Evolutionary conservation across 768 basidiomycete species (phyloP), one percentile per base, ranked within the genome.

Genomic region (Termitomyces sp.): DNA sequence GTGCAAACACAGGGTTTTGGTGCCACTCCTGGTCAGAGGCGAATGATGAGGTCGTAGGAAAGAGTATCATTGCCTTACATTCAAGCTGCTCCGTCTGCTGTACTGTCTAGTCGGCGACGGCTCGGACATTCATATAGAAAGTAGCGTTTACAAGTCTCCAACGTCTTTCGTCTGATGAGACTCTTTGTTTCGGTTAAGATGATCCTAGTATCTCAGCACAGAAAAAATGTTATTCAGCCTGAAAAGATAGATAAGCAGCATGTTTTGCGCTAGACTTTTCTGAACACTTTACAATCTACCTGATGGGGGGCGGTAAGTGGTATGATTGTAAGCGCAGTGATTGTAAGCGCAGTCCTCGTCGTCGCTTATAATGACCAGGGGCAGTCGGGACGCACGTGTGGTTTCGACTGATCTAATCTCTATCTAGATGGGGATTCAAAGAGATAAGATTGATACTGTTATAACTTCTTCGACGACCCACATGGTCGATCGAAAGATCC

Each of bases 121-220:
- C 52, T 59, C 61, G 52, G 61, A 62, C 61, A 62, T 62, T 40
- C 58, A 59, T 53, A 37, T 57, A 61, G 46, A 35, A 43, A n/a
- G 21, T 42, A 32, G 12, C 16, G 35, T 43, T n/a, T 17, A 43
- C 7, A 7, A 42, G 28, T 23, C 19, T 19, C 17, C 28, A n/a
- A 16, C 17, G 14, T 8, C 17, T 34, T 42, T 30, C 45, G 37
- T 42, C n/a, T 30, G 4, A 12, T 19, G 5, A 23, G 19, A n/a
- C 3, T 42, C 34, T 34, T 49, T 37, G 3, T 21, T 34, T 34
- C 1, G 25, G 35, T 37, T 25, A 27, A 35, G 17, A 37, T 25
- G 17, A 11, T 23, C 9, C 17, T 16, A 35, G 14, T 49, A 11
- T 10, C 47, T 23, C 12, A 21, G 9, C 16, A 25, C 21, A 9